Evolutionary conservation across 148 eudicot genomes (phyloP), one percentile per base, ranked within the genome.

Genomic region (Camellia sinensis): DNA sequence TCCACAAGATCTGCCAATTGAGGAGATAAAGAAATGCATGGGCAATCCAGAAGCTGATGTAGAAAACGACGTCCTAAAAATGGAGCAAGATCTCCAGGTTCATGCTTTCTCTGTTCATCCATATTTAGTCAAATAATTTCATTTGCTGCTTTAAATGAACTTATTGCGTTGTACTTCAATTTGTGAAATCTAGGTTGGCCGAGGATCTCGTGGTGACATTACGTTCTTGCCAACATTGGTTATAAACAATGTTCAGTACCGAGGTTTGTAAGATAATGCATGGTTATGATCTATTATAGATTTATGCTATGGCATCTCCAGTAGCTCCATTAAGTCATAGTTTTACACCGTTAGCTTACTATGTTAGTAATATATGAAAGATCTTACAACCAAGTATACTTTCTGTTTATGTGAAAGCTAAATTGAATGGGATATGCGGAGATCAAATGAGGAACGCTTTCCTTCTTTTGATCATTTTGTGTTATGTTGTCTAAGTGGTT

Each of bases 151-250:
- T 6, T 66, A 44, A 2, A 70, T 10, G 65, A 73, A n/a, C 37
- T 73, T 61, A 66, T 43, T 14, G 37, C 7, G 1, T 44, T 79
- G 18, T 40, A 0, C 48, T 76, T 22, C 78, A 53, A 37, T 70
- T 72, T 78, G 67, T 72, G 22, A 77, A 78, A 80, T 48, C 21
- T 80, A 93, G 97, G 87, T 96, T 86, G 99, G 98, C 15, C 87
- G 83, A 73, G 99, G 98, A 79, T 80, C 93, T 44, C 98, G 99
- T 64, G 90, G 99, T 66, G 99, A 96, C 75, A 89, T 96, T 48
- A 93, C 99, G 71, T 94, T 96, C 79, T 92, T 96, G 83, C 98
- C 99, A 56, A 96, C 98, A 54, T 75, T 96, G 86, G 89, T 96
- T 41, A 83, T 96, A 80, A 96, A 96, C 29, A 82, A 92, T 67